These are phyloP conservation scores for Ceratocystiopsis sp. DNA, from an alignment of 2,329 filamentous ascomycete species.

Conservation along the genomic window DNA sequence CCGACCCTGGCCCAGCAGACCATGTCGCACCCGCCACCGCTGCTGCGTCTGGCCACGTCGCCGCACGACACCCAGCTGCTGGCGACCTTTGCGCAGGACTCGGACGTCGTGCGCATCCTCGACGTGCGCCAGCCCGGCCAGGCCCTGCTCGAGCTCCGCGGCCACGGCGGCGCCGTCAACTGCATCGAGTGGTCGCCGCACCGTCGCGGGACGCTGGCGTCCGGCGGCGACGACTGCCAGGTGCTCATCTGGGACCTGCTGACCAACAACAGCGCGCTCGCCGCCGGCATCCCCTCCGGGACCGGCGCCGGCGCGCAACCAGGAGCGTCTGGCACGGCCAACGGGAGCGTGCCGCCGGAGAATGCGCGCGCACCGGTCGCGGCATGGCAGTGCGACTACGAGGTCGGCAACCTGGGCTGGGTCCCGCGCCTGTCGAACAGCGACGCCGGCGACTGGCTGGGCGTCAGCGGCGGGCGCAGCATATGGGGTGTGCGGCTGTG, in stretches of 20 bases:
- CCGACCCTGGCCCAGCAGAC: conserved; percentile 63
- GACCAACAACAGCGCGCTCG: conserved; percentile 33
- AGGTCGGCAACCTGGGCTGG: conserved; percentile 74
- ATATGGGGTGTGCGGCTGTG: conserved; percentile 53
- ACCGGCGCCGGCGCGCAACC: conserved; percentile 13
- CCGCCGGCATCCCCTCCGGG: conserved; percentile 14
- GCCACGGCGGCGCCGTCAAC: conserved; percentile 72
- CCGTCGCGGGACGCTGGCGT: conserved; percentile 73
- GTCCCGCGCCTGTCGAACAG: conserved; percentile 52
- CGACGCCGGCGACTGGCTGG: conserved; percentile 68
- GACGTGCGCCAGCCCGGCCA: conserved; percentile 94
- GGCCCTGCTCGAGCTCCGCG: conserved; percentile 80
- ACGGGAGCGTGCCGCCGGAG: conserved; percentile 33
- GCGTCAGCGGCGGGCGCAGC: conserved; percentile 63
- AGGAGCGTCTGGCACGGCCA: conserved; percentile 15
- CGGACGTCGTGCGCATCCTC: conserved; percentile 79
- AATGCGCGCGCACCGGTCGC: conserved; percentile 52
- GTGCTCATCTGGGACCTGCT: conserved; percentile 91
- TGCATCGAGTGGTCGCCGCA: conserved; percentile 86
- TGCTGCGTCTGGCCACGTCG: conserved; percentile 71
- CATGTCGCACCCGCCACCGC: conserved; percentile 57
- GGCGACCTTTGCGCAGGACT: conserved; percentile 93
- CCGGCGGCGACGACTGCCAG: conserved; percentile 78
- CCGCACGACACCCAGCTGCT: conserved; percentile 91
- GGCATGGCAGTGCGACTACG: conserved; percentile 74